Conservation (phyloP, 208 protist genomes). For the Leptomonas seymouri region DNA sequence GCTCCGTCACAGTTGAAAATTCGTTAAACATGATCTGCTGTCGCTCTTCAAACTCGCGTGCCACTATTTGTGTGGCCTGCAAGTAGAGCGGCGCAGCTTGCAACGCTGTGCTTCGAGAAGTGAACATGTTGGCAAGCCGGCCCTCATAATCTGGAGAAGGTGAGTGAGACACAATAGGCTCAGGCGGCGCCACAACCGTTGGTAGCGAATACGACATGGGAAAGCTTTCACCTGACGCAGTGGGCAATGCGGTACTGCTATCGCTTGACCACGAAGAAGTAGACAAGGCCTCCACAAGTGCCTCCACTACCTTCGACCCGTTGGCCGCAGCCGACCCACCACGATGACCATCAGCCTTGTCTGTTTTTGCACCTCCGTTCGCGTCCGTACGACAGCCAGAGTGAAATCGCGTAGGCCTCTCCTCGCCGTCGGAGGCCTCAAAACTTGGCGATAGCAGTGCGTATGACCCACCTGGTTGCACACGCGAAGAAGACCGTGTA, state of each 20-base stretch:
- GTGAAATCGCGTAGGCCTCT: neutral
- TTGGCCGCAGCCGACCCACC: neutral
- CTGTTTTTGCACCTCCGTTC: neutral
- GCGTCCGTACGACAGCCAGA: neutral
- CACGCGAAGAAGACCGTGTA: neutral
- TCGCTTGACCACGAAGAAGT: conserved; percentile 72
- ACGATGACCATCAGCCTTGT: neutral
- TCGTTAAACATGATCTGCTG: conserved; percentile 31
- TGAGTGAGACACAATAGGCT: neutral
- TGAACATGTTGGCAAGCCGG: neutral
- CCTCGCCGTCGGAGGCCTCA: neutral
- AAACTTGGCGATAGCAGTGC: conserved; percentile 8
- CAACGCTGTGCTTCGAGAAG: neutral
- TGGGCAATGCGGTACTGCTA: neutral
- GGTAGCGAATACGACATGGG: neutral
- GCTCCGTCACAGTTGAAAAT: conserved; percentile 24
- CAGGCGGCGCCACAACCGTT: neutral
- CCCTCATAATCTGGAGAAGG: neutral
- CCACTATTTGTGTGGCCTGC: conserved; percentile 19
- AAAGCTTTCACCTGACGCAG: neutral
- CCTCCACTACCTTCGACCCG: conserved; percentile 25
- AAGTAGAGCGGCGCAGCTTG: conserved; percentile 13
- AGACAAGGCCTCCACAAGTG: conserved; percentile 59
- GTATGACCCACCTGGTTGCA: neutral
- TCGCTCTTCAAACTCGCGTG: conserved; percentile 25